A percentile compares a stretch with the other conserved stretches of the same genome.
These are phyloP conservation scores for Osmozyma mogii DNA, from an alignment of 805 yeast species.

Conservation along the genomic window DNA sequence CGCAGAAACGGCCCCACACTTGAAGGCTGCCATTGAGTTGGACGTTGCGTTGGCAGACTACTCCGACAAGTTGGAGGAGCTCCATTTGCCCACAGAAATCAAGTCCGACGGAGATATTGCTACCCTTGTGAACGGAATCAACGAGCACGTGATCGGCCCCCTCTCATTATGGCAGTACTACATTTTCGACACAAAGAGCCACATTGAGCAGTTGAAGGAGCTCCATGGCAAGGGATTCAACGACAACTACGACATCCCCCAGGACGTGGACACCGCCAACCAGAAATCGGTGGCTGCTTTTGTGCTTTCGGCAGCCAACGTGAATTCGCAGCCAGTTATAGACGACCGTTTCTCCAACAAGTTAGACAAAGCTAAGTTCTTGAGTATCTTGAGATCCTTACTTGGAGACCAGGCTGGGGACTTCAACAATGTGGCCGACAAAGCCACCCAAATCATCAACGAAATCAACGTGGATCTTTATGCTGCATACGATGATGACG, in stretches of 20 bases:
- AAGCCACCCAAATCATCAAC: constrained; percentile 53
- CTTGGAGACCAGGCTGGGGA: constrained; percentile 19
- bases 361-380: constrained; percentile 44
- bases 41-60: constrained; percentile 64
- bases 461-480: constrained; percentile 73
- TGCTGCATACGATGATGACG: constrained; percentile 67
- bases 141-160: constrained; percentile 55
- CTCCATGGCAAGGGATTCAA: constrained; percentile 23
- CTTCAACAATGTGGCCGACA: constrained; percentile 17
- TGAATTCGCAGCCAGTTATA: constrained; percentile 35
- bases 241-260: constrained; percentile 37
- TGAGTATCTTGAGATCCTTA: constrained; percentile 38
- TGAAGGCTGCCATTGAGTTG: constrained; percentile 74
- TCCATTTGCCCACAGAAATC: constrained; percentile 57
- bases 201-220: constrained; percentile 30
- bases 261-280: constrained; percentile 28
- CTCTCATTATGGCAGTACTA: constrained; percentile 85
- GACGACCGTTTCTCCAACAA: constrained; percentile 46
- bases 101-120: constrained; percentile 46
- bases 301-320: constrained; percentile 35
- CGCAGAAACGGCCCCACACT: constrained; percentile 80
- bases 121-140: constrained; percentile 58
- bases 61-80: constrained; percentile 46
- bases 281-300: constrained; percentile 40
- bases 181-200: constrained; percentile 49